Percentiles rank a stretch among this genome's conserved stretches.
phyloP scores from a whole-genome alignment of 495 filamentous ascomycete species.

The Hypoxylon cercidicola region DNA sequence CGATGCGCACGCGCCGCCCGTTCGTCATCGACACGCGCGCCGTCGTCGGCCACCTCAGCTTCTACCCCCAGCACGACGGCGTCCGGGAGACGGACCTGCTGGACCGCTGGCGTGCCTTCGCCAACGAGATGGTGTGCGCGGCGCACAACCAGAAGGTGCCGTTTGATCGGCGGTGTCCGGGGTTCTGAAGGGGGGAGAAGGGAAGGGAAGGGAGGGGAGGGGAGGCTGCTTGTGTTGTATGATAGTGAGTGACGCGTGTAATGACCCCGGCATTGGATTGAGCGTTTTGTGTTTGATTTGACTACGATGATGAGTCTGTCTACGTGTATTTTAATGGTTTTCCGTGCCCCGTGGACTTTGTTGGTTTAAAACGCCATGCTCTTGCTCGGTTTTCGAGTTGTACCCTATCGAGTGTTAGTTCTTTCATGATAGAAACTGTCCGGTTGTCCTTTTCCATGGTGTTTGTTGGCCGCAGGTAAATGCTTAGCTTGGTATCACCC shows the following conservation, averaged over 20 bases:
- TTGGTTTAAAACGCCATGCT: no score
- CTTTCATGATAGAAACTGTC: no score
- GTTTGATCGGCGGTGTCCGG: conserved; percentile 43
- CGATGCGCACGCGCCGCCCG: conserved; percentile 39
- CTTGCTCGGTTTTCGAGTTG: no score
- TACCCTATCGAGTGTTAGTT: no score
- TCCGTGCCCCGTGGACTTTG: no score
- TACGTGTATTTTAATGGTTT: no score
- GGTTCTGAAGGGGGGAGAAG: conserved; percentile 22
- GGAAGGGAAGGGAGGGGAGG: not conserved
- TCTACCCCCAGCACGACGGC: conserved; percentile 51
- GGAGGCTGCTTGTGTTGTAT: not conserved
- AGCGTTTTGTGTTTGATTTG: not conserved
- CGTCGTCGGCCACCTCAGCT: conserved; percentile 62
- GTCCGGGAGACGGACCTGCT: conserved; percentile 63
- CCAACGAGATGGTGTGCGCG: conserved; percentile 55
- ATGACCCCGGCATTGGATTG: conserved; percentile 13
- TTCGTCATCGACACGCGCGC: conserved; percentile 64
- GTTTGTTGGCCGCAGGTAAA: no score
- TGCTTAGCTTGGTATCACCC: no score
- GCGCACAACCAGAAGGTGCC: conserved; percentile 41
- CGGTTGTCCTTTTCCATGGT: no score
- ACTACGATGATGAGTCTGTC: no score
- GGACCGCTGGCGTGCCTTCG: conserved; percentile 62
- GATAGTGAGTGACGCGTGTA: conserved; percentile 10